Conservation (phyloP, 2,329 filamentous ascomycete species). For the Ophiostoma novo-ulmi region DNA sequence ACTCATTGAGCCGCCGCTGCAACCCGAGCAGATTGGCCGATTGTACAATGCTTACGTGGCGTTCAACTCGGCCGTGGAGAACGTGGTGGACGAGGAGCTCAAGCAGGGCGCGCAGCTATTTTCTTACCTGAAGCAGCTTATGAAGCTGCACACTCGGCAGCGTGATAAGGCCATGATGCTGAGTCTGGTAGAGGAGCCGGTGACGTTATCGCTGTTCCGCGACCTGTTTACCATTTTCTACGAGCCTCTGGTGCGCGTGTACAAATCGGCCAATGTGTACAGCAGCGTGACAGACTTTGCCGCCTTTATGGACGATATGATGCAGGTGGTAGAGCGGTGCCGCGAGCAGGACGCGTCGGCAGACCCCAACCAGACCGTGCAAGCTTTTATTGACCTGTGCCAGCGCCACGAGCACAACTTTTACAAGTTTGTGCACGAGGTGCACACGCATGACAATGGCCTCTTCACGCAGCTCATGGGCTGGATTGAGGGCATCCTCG, state of each 20-base stretch:
- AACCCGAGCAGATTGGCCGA: conserved; percentile 68
- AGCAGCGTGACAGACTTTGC: conserved; percentile 96
- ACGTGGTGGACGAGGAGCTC: conserved; percentile 73
- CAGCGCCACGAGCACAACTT: conserved; percentile 93
- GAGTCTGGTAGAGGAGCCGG: conserved; percentile 87
- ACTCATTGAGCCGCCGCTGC: conserved; percentile 64
- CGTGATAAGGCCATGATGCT: conserved; percentile 98
- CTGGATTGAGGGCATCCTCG: conserved; percentile 93
- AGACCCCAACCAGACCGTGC: conserved; percentile 96
- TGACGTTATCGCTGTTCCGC: conserved; percentile 92
- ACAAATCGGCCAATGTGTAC: conserved; percentile 98
- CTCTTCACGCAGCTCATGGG: conserved; percentile 94
- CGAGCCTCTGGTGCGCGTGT: conserved; percentile 91
- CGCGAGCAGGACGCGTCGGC: conserved; percentile 76
- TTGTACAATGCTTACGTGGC: conserved; percentile 94
- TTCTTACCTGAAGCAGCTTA: conserved; percentile 86
- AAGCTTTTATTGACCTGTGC: conserved; percentile 95
- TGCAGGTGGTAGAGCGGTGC: conserved; percentile 64
- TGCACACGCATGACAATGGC: conserved; percentile 93
- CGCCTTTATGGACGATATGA: conserved; percentile 86
- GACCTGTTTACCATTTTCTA: conserved; percentile 99
- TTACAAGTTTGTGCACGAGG: conserved; percentile 98
- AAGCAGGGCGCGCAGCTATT: conserved; percentile 87
- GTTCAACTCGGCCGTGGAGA: conserved; percentile 91
- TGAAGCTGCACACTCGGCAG: conserved; percentile 87